These are phyloP conservation scores for Scheffersomyces illinoinensis DNA, from an alignment of 1,139 yeast species.

Conservation along the genomic window DNA sequence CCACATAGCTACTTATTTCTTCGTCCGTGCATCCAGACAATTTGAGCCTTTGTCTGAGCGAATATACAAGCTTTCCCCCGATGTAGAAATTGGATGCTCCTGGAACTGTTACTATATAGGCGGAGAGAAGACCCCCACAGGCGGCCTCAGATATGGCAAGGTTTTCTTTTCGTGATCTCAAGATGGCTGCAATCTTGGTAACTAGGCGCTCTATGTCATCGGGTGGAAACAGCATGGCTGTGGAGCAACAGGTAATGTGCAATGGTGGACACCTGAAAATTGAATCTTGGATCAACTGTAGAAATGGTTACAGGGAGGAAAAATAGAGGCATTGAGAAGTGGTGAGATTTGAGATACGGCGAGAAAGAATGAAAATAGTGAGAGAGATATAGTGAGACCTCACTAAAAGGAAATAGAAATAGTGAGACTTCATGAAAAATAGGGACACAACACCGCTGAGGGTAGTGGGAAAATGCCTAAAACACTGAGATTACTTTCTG, in stretches of 20 bases:
- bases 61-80: conserved; percentile 81
- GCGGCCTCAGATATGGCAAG: conserved; percentile 85
- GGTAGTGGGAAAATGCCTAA: too few relatives aligned
- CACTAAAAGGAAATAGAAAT: not conserved
- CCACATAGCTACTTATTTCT: conserved; percentile 72
- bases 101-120: conserved; percentile 76
- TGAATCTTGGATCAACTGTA: not conserved
- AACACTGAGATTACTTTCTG: not conserved
- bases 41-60: conserved; percentile 70
- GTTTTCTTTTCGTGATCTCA: conserved; percentile 57
- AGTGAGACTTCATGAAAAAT: not conserved
- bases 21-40: conserved; percentile 76
- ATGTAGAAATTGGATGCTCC: conserved; percentile 84
- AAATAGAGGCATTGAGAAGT: not conserved
- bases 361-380: not conserved
- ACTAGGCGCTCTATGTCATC: conserved; percentile 52
- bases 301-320: not conserved
- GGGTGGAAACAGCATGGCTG: conserved; percentile 62
- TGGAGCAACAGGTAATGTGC: not conserved
- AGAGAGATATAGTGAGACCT: not conserved
- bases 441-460: not conserved
- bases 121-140: conserved; percentile 83
- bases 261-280: not conserved
- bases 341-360: not conserved
- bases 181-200: conserved; percentile 53